Percentiles rank a stretch among this genome's conserved stretches.
Conservation (phyloP, 306 rosid species). For the Sphenostylis stenocarpa region DNA sequence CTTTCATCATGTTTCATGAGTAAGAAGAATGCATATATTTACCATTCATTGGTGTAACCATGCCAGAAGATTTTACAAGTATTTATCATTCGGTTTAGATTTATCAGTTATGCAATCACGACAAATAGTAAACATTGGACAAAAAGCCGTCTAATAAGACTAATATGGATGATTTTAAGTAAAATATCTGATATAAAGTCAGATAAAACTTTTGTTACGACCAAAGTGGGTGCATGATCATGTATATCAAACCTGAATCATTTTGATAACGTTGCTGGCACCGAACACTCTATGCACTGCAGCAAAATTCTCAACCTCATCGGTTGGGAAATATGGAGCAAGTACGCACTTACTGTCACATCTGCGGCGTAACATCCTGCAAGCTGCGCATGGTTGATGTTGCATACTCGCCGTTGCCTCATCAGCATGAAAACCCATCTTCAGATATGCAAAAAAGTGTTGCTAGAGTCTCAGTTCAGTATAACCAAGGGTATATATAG, state of each 20-base stretch:
- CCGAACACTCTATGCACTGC: constrained; percentile 40
- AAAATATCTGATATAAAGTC: neutral
- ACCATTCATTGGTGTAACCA: neutral
- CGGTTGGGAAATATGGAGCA: constrained; percentile 40
- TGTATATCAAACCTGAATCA: constrained; percentile 37
- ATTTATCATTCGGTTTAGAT: no score
- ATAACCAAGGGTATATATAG: neutral
- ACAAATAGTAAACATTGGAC: neutral
- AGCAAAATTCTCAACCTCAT: constrained; percentile 28
- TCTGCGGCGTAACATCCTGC: constrained; percentile 40
- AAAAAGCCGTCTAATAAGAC: neutral
- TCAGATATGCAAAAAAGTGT: neutral
- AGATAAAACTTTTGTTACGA: neutral
- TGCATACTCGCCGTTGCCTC: neutral
- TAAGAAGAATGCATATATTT: neutral
- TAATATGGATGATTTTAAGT: neutral
- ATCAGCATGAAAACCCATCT: neutral
- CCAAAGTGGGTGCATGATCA: neutral
- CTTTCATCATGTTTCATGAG: neutral
- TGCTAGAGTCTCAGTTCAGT: neutral
- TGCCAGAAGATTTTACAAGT: no score
- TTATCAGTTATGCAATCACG: no score
- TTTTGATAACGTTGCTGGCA: constrained; percentile 43
- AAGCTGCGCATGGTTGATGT: constrained; percentile 44
- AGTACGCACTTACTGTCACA: constrained; percentile 36